A percentile compares a stretch with the other conserved stretches of the same genome.
Evolutionary conservation across 106 monocot species (phyloP).

Genomic region (Dactylorhiza incarnata): DNA sequence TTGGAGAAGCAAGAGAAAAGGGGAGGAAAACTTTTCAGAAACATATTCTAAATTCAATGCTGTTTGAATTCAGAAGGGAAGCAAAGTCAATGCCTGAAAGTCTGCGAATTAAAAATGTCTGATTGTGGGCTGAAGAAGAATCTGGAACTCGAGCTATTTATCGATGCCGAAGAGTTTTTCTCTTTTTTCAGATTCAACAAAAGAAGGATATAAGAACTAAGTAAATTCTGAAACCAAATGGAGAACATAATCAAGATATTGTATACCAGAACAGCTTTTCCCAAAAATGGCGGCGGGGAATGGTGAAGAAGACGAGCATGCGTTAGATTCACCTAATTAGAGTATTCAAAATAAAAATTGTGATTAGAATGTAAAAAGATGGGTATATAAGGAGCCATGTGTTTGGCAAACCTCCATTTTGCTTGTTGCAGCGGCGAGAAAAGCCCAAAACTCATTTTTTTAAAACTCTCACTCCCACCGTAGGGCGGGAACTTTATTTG

Average conservation of each 20-base stretch:
- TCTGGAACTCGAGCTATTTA: constrained; percentile 10
- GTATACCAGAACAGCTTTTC: background rate
- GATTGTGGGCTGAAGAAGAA: constrained; percentile 10
- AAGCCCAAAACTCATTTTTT: too few relatives aligned
- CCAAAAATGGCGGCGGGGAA: background rate
- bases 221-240: too few relatives aligned
- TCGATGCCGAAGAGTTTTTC: constrained; percentile 9
- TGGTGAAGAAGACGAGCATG: background rate
- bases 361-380: too few relatives aligned
- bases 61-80: background rate
- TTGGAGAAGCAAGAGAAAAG: background rate
- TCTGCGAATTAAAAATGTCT: constrained; percentile 22
- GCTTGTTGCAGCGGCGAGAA: too few relatives aligned
- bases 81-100: constrained; percentile 26
- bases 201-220: background rate
- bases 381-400: too few relatives aligned
- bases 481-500: too few relatives aligned
- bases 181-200: background rate
- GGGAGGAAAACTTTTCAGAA: background rate
- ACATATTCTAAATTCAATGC: background rate
- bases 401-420: too few relatives aligned
- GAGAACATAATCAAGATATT: background rate
- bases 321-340: background rate
- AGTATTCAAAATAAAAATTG: too few relatives aligned
- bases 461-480: too few relatives aligned